Percentiles rank a stretch among this genome's conserved stretches.
These are phyloP conservation scores for Zoysia japonica DNA, from an alignment of 176 grass and related monocot species.

Conservation along the genomic window DNA sequence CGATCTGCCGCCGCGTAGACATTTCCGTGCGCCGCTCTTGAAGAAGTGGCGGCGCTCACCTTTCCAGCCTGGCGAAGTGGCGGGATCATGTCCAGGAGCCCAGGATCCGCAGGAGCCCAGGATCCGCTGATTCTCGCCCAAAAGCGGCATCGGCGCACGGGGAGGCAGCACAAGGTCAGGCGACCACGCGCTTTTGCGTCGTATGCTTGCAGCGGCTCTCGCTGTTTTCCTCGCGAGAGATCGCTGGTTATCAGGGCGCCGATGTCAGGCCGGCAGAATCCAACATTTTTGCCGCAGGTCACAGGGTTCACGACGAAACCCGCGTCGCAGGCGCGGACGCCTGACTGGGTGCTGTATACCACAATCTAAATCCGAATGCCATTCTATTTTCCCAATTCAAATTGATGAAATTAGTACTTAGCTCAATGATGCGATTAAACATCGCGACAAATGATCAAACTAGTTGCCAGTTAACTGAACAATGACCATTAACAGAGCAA, in stretches of 20 bases:
- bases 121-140: not conserved
- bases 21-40: not conserved
- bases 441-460: too few species aligned
- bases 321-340: not conserved
- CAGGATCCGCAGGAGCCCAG: not conserved
- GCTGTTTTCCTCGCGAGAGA: not conserved
- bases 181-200: not conserved
- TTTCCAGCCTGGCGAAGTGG: conserved; percentile 34
- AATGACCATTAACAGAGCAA: not conserved
- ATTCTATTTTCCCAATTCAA: not conserved
- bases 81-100: not conserved
- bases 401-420: not conserved
- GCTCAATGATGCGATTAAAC: too few species aligned
- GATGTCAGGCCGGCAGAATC: not conserved
- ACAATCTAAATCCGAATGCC: not conserved
- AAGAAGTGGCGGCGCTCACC: not conserved
- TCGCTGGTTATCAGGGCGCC: not conserved
- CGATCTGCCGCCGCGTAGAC: not conserved
- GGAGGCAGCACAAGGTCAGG: not conserved
- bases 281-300: not conserved
- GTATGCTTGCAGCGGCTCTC: not conserved
- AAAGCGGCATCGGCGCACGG: conserved; percentile 19
- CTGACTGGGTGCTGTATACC: not conserved
- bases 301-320: not conserved
- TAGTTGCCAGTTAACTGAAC: too few species aligned